A percentile compares a stretch with the other conserved stretches of the same genome.
Conservation (phyloP, 306 rosid genomes). For the Castanopsis chinensis region DNA sequence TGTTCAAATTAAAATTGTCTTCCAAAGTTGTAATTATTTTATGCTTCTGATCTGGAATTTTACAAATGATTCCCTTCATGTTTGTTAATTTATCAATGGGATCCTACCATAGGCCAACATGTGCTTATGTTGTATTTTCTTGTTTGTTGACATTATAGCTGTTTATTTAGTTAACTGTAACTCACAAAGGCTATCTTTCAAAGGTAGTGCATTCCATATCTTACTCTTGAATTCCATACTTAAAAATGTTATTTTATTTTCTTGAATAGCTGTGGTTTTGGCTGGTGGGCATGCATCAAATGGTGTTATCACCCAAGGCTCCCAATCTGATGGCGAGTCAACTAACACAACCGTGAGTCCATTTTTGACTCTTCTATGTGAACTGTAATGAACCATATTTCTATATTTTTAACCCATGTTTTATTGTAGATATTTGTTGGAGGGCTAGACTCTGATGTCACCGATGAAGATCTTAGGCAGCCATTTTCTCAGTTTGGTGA, state of each 20-base stretch:
- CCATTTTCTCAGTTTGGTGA: conserved; percentile 88
- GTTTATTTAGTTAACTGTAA: conserved; percentile 10
- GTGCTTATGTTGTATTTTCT: neutral
- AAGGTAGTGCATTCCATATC: neutral
- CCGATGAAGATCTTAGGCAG: conserved; percentile 89
- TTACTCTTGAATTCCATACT: neutral
- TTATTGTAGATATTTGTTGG: conserved; percentile 88
- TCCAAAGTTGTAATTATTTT: neutral
- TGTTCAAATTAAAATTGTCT: neutral
- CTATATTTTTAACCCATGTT: conserved; percentile 17
- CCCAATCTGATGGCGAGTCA: conserved; percentile 74
- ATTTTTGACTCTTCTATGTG: conserved; percentile 9
- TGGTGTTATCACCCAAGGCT: conserved; percentile 67
- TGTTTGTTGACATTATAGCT: conserved; percentile 9
- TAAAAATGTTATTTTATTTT: conserved; percentile 19
- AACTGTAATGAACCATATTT: conserved; percentile 2
- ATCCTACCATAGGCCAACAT: neutral
- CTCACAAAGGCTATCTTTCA: neutral
- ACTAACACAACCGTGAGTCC: conserved; percentile 89
- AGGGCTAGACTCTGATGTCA: conserved; percentile 92
- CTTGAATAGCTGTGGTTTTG: conserved; percentile 71
- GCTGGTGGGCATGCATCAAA: conserved; percentile 87
- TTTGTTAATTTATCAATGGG: neutral
- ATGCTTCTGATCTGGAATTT: neutral
- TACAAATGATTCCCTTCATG: neutral